phyloP scores from a whole-genome alignment of 2,329 filamentous ascomycete species.

The Orbilia quercus region DNA sequence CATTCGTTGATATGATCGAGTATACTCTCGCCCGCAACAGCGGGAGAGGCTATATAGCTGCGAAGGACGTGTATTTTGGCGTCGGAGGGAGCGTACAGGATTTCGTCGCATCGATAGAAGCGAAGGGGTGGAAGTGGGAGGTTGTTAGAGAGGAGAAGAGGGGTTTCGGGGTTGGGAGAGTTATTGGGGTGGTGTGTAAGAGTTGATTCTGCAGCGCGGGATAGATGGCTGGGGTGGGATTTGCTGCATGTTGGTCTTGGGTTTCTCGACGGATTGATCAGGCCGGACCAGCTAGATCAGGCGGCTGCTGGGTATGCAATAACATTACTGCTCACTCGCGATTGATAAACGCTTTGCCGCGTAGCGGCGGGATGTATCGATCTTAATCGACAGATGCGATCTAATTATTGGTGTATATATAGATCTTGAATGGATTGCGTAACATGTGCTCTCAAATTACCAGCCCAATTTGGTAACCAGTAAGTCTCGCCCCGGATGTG shows the following conservation, averaged over 20 bases:
- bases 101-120: slow-evolving; percentile 66
- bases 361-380: not conserved
- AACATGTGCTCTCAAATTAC: no score
- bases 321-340: not conserved
- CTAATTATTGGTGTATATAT: no score
- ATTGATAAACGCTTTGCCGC: not conserved
- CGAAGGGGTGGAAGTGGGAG: slow-evolving; percentile 36
- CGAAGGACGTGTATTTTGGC: slow-evolving; percentile 85
- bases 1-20: slow-evolving; percentile 76
- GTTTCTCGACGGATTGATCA: slow-evolving; percentile 3
- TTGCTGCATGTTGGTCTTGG: no score
- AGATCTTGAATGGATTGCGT: no score
- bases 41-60: slow-evolving; percentile 75
- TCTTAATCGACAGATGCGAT: no score
- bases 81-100: slow-evolving; percentile 84
- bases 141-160: slow-evolving; percentile 49
- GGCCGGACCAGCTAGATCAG: no score
- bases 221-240: not conserved
- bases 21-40: slow-evolving; percentile 69
- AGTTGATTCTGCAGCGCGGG: not conserved
- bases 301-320: not conserved
- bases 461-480: no score
- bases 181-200: slow-evolving; percentile 56
- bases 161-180: slow-evolving; percentile 56
- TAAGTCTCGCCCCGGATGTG: no score